A percentile compares a stretch with the other conserved stretches of the same genome.
phyloP scores from a whole-genome alignment of 495 filamentous ascomycete genomes.

The Daldinia decipiens region DNA sequence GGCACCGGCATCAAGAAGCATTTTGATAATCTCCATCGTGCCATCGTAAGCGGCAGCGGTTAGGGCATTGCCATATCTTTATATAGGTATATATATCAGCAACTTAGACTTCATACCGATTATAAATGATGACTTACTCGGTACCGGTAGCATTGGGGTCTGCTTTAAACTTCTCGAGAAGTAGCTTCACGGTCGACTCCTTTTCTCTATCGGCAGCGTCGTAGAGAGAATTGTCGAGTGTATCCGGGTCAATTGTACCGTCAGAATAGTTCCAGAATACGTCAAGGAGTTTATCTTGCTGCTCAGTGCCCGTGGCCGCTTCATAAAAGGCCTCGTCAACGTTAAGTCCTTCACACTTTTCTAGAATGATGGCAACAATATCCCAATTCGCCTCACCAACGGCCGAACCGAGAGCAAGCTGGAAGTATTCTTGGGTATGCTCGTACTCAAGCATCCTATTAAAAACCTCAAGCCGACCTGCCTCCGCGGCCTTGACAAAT shows the following conservation, averaged over 20 bases:
- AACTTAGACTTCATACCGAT: neutral
- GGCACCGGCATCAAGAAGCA: conserved; percentile 45
- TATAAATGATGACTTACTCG: conserved; percentile 37
- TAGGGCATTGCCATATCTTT: conserved; percentile 47
- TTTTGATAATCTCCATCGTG: conserved; percentile 42
- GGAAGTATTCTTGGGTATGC: conserved; percentile 39
- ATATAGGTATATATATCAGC: conserved; percentile 23
- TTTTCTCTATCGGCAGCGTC: conserved; percentile 49
- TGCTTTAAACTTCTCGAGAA: conserved; percentile 42
- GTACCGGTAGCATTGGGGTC: conserved; percentile 47
- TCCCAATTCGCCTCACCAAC: conserved; percentile 47
- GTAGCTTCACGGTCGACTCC: conserved; percentile 43
- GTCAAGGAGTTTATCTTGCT: conserved; percentile 45
- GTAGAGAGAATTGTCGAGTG: conserved; percentile 44
- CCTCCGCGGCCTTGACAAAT: conserved; percentile 45
- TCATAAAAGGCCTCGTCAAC: conserved; percentile 42
- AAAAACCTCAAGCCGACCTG: conserved; percentile 45
- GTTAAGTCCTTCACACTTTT: conserved; percentile 38
- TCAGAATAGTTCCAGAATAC: conserved; percentile 41
- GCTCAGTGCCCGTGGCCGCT: conserved; percentile 43
- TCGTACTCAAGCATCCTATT: conserved; percentile 46
- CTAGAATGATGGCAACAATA: conserved; percentile 38
- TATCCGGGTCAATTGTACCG: conserved; percentile 35
- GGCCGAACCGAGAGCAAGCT: conserved; percentile 43
- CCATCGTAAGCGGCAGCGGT: conserved; percentile 48